A percentile compares a stretch with the other conserved stretches of the same genome.
These are phyloP conservation scores for Boletus fagicola DNA, from an alignment of 768 basidiomycete species.

Conservation along the genomic window DNA sequence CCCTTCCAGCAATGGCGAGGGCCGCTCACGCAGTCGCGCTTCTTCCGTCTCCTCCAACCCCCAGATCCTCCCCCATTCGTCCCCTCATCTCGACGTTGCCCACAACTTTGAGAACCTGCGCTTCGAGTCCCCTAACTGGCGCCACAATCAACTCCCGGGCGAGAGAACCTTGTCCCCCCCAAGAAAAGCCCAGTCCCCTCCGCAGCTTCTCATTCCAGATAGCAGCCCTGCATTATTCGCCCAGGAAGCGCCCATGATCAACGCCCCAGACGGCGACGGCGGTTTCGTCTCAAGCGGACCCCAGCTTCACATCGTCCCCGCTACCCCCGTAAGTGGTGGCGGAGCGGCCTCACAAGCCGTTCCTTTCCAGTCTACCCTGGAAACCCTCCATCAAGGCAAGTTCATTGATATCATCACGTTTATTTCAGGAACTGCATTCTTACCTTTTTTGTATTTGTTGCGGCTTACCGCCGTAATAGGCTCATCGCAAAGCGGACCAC, in stretches of 20 bases:
- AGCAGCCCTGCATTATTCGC: slow-evolving; percentile 43
- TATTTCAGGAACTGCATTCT: slow-evolving; percentile 33
- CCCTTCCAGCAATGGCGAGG: slow-evolving; percentile 57
- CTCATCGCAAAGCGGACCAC: slow-evolving; percentile 32
- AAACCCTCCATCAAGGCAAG: slow-evolving; percentile 55
- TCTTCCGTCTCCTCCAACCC: slow-evolving; percentile 67
- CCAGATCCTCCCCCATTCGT: slow-evolving; percentile 41
- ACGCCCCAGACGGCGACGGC: slow-evolving; percentile 59
- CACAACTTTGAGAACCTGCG: slow-evolving; percentile 58
- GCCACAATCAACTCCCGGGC: slow-evolving; percentile 44
- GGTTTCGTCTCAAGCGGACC: slow-evolving; percentile 50
- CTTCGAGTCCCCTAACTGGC: slow-evolving; percentile 66
- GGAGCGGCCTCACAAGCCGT: slow-evolving; percentile 45
- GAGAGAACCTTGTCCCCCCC: slow-evolving; percentile 38
- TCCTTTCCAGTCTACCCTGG: slow-evolving; percentile 51
- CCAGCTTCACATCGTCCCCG: slow-evolving; percentile 75
- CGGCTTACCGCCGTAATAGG: slow-evolving; percentile 32
- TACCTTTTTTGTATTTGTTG: slow-evolving; percentile 27
- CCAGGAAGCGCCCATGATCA: slow-evolving; percentile 51
- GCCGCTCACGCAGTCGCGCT: slow-evolving; percentile 53
- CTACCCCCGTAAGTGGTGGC: slow-evolving; percentile 73
- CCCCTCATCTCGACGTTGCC: slow-evolving; percentile 57
- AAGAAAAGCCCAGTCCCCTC: slow-evolving; percentile 65
- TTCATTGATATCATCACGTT: slow-evolving; percentile 32
- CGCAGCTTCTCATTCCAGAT: slow-evolving; percentile 57